Base-by-base conservation (phyloP, 73 alveolate genomes). In the Paramecium caudatum region DNA sequence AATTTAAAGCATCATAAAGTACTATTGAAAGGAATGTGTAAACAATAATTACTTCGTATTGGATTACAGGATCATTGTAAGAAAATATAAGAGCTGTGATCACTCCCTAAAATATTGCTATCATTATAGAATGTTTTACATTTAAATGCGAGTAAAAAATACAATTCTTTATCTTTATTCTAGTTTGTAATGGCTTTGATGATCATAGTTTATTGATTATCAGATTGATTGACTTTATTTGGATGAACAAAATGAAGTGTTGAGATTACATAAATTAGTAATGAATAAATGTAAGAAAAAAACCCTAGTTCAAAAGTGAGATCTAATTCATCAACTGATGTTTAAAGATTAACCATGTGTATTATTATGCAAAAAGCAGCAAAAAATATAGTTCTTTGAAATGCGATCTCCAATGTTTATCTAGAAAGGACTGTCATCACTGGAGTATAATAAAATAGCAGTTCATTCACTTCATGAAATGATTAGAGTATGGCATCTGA, bases 21-120 rank as follows among this genome's bases (percentile, higher is more conserved):
- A 43, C 30, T 55, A 55, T 55, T 55, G 80, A 55, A 55, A 55
- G 80, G 30, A 55, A 55, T 27, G 46, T 27, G 30, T 55, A 55
- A 55, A 55, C 80, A 4, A 55, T 55, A 55, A 55, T 21, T 10
- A 55, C 45, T 10, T 55, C 80, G 0, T 12, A 13, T 55, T 37
- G 30, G 8, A 27, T 27, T 12, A 23, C 30, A 27, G 23, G 12
- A 55, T 23, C 30, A 27, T 55, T n/a, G n/a, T n/a, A 55, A 10
- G 45, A 27, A 23, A 55, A 55, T 55, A 55, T 23, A 8, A 55
- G 45, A 12, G 12, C 23, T 12, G 80, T 55, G 46, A 55, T 0
- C 12, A 55, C 4, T 2, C 80, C 80, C 30, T 55, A 21, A 10
- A 55, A 25, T 10, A 55, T 55, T 15, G 78, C 78, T 55, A 55